These are phyloP conservation scores for Dendrobium nobile DNA, from an alignment of 106 monocot species.

Conservation along the genomic window DNA sequence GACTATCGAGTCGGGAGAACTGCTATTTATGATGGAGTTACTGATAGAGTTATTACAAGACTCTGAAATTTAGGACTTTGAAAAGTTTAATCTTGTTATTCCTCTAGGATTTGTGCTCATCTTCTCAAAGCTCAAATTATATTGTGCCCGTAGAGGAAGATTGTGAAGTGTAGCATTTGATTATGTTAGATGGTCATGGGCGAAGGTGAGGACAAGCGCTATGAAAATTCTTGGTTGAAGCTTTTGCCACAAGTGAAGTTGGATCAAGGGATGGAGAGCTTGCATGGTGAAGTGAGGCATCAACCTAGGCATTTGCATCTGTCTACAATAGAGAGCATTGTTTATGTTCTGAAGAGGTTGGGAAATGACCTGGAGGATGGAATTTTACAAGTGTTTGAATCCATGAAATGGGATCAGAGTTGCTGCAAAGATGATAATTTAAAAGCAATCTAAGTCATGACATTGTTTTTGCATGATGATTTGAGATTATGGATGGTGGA, in stretches of 20 bases:
- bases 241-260: slow-evolving; percentile 67
- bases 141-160: slow-evolving; percentile 26
- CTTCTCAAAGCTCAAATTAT: slow-evolving; percentile 42
- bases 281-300: slow-evolving; percentile 83
- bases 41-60: slow-evolving; percentile 23
- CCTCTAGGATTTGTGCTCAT: slow-evolving; percentile 56
- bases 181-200: slow-evolving; percentile 87
- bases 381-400: slow-evolving; percentile 65
- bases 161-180: slow-evolving; percentile 67
- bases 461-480: not conserved
- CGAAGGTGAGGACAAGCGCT: slow-evolving; percentile 81
- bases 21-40: slow-evolving; percentile 24
- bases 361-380: slow-evolving; percentile 42
- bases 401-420: slow-evolving; percentile 75
- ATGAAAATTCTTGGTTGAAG: slow-evolving; percentile 84
- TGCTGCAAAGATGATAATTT: slow-evolving; percentile 71
- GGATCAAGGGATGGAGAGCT: slow-evolving; percentile 38
- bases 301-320: slow-evolving; percentile 66
- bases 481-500: slow-evolving; percentile 4
- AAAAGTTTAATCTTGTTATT: slow-evolving; percentile 50
- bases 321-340: slow-evolving; percentile 85
- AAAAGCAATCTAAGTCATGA: slow-evolving; percentile 9
- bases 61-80: slow-evolving; percentile 23
- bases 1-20: slow-evolving; percentile 27
- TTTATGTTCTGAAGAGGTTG: slow-evolving; percentile 57